Conservation (phyloP, 176 grass and related monocot species). For the Cenchrus purpureus region DNA sequence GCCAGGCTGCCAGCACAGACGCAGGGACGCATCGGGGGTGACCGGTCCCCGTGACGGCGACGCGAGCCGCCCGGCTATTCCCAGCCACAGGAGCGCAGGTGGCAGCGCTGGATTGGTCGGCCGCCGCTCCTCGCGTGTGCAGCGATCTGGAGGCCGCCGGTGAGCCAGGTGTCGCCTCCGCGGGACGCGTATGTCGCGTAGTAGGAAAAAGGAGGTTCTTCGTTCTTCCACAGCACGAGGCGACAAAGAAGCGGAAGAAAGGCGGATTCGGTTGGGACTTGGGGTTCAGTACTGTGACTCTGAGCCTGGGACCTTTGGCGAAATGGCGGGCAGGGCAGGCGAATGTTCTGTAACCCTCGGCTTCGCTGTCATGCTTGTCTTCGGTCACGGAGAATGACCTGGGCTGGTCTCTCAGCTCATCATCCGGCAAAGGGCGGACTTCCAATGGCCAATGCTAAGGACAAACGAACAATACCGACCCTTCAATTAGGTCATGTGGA, state of each 20-base stretch:
- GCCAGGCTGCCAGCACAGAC: neutral
- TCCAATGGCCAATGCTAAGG: neutral
- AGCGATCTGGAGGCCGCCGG: neutral
- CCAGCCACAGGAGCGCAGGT: conserved; percentile 44
- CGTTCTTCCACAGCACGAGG: neutral
- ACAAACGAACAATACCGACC: neutral
- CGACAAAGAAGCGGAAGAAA: neutral
- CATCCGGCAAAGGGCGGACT: neutral
- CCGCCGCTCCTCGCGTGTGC: neutral
- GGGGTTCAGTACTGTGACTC: neutral
- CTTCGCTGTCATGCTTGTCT: conserved; percentile 37
- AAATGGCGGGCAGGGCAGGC: conserved; percentile 13
- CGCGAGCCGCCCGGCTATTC: conserved; percentile 34
- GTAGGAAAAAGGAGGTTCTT: neutral
- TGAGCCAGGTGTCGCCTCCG: conserved; percentile 24
- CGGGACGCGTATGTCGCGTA: neutral
- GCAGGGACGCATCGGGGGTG: conserved; percentile 11
- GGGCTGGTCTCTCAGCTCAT: neutral
- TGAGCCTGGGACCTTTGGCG: neutral
- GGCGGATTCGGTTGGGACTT: neutral
- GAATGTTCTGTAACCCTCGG: conserved; percentile 39
- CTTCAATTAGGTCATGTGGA: neutral
- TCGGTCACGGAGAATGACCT: conserved; percentile 15
- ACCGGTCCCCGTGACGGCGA: conserved; percentile 28
- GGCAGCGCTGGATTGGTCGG: conserved; percentile 37